Evolutionary conservation across 228 moss, liverwort and hornwort genomes (phyloP).

Genomic region (Sphagnum fallax): DNA sequence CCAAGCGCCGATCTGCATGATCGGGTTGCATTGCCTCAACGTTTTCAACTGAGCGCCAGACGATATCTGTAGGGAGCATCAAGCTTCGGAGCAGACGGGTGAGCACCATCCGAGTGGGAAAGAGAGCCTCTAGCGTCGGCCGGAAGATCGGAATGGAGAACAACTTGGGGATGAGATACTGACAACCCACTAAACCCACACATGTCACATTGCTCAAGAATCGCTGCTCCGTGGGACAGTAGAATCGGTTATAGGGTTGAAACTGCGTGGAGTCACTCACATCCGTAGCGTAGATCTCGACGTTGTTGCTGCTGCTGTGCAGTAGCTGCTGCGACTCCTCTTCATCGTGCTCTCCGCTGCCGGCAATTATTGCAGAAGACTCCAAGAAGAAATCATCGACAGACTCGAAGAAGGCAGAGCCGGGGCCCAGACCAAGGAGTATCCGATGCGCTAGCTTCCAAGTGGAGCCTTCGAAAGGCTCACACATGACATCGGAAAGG

Average conservation of each 20-base stretch:
- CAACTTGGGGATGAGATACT: conserved; percentile 35
- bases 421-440: conserved; percentile 52
- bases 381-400: conserved; percentile 3
- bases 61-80: conserved; percentile 23
- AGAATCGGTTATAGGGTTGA: conserved; percentile 22
- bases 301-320: conserved; percentile 23
- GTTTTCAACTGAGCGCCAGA: conserved; percentile 33
- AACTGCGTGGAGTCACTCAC: conserved; percentile 18
- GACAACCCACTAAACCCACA: conserved; percentile 29
- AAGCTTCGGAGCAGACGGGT: conserved; percentile 27
- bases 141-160: conserved; percentile 30
- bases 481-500: conserved; percentile 62
- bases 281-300: conserved; percentile 20
- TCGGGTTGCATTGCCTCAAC: conserved; percentile 25
- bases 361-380: too few relatives aligned
- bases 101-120: conserved; percentile 34
- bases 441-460: conserved; percentile 78
- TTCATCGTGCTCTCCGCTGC: too few relatives aligned
- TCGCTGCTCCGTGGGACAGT: conserved; percentile 24
- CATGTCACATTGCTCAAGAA: conserved; percentile 23
- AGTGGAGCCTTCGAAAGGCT: conserved; percentile 77
- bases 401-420: conserved; percentile 43
- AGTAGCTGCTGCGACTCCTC: conserved; percentile 59
- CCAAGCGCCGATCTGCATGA: conserved; percentile 23
- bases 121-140: conserved; percentile 26